Evolutionary conservation across 768 basidiomycete species (phyloP).

Genomic region (Paxillus involutus): DNA sequence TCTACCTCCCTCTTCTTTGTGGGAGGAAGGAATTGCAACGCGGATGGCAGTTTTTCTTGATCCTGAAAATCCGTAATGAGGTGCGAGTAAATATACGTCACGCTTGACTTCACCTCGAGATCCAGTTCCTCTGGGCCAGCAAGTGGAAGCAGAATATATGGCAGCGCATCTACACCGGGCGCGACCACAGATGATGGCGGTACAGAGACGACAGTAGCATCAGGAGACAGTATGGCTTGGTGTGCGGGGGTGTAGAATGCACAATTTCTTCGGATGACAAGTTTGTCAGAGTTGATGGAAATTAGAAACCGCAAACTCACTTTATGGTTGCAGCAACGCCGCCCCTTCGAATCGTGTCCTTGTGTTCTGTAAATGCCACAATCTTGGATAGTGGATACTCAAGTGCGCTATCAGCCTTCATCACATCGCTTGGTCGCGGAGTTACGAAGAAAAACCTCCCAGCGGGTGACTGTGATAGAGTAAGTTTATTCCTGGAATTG

Average conservation of each 20-base stretch:
- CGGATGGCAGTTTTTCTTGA: conserved; percentile 81
- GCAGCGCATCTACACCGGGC: conserved; percentile 82
- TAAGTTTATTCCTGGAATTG: not conserved
- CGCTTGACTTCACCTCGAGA: conserved; percentile 59
- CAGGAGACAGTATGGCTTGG: conserved; percentile 66
- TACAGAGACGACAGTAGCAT: conserved; percentile 53
- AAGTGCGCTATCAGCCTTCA: conserved; percentile 41
- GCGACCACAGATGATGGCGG: conserved; percentile 57
- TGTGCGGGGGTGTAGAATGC: conserved; percentile 70
- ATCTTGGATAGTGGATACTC: conserved; percentile 87
- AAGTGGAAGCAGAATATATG: conserved; percentile 83
- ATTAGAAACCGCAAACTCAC: conserved; percentile 39
- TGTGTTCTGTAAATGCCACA: conserved; percentile 86
- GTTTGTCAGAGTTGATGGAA: conserved; percentile 8
- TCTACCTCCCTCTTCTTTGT: conserved; percentile 86
- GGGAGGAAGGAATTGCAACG: conserved; percentile 84
- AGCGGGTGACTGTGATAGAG: conserved; percentile 53
- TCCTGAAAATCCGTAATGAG: conserved; percentile 49
- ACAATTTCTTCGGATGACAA: conserved; percentile 59
- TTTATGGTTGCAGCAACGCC: conserved; percentile 89
- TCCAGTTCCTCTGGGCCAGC: conserved; percentile 96
- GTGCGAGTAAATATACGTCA: not conserved
- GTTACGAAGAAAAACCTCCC: conserved; percentile 83
- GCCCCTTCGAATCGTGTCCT: conserved; percentile 80
- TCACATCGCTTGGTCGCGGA: conserved; percentile 54